Evolutionary conservation across 768 basidiomycete species (phyloP), one percentile per base, ranked within the genome.

Genomic region (Suillus plorans): DNA sequence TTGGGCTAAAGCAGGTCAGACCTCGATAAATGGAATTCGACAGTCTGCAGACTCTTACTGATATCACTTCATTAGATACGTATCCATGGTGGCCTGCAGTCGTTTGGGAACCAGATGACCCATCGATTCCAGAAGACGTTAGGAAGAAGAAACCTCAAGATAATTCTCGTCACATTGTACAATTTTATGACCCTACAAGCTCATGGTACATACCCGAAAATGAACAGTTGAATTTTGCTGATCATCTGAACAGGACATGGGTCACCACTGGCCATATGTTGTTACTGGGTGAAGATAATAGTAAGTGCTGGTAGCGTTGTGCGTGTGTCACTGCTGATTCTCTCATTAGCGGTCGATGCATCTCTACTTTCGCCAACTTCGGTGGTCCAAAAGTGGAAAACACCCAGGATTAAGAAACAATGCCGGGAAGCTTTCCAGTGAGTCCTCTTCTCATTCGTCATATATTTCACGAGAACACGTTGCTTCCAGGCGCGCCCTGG

Each of bases 11-110:
- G 79, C 85, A 63, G 80, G 89, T 89, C 68, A 66, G 86, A 68
- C 14, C 18, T 18, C 34, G 7, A 20, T 53, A 36, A 34, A 31
- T 20, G 7, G 7, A 53, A 28, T 31, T 3, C 10, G 1, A 50
- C 41, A 36, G 12, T 2, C 14, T 12, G 57, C 37, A 36, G 9
- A 2, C 14, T 10, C 18, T 9, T 4, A 2, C 5, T 39, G 18
- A 37, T 7, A 63, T 76, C 61, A 71, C 10, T 14, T 63, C n/a
- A 58, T 28, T n/a, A 93, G 92, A 80, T 42, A 84, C 88, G 0
- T 95, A 81, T 69, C 95, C 95, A 1, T 96, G 89, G 88, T 97
- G 91, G 89, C 92, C 95, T 47, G 95, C 89, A 10, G 86, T 91
- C 10, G 84, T 95, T 18, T 89, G 83, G 60, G 86, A 88, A 31